phyloP scores from a whole-genome alignment of 768 basidiomycete species.

The Pluteus cervinus region DNA sequence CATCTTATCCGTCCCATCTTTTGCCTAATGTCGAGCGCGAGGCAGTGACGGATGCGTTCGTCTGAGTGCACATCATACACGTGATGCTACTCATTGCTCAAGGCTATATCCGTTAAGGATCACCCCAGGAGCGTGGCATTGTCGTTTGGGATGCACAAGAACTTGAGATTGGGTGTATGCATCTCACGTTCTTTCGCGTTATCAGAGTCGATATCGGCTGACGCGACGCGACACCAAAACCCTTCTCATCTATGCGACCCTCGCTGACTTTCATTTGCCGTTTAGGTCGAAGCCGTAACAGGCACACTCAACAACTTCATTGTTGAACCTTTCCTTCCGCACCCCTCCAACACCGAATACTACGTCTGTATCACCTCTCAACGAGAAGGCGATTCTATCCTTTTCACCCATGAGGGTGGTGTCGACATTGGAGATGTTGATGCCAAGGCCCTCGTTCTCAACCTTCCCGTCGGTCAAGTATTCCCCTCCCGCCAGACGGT shows the following conservation, averaged over 20 bases:
- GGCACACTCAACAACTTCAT: conserved; percentile 97
- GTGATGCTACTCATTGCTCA: too few species aligned
- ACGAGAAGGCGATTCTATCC: conserved; percentile 91
- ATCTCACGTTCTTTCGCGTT: too few species aligned
- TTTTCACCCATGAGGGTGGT: conserved; percentile 99
- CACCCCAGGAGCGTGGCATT: too few species aligned
- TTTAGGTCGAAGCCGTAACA: conserved; percentile 86
- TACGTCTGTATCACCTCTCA: conserved; percentile 97
- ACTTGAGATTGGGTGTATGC: too few species aligned
- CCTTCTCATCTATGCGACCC: too few species aligned
- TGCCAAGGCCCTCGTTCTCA: conserved; percentile 88
- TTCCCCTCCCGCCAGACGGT: conserved; percentile 85
- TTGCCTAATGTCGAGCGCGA: conserved; percentile 10
- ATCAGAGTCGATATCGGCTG: too few species aligned
- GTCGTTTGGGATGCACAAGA: too few species aligned
- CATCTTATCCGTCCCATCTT: conserved; percentile 11
- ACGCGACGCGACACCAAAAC: too few species aligned
- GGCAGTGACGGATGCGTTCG: conserved; percentile 15
- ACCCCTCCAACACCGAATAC: conserved; percentile 90
- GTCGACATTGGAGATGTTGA: conserved; percentile 99
- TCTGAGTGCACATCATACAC: conserved; percentile 18
- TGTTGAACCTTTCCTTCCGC: conserved; percentile 97
- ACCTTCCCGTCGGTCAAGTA: conserved; percentile 62
- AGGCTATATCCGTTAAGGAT: too few species aligned
- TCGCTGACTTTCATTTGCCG: conserved; percentile 10